These are phyloP conservation scores for Aureobasidium mangrovei DNA, from an alignment of 2,329 filamentous ascomycete genomes.

Conservation along the genomic window DNA sequence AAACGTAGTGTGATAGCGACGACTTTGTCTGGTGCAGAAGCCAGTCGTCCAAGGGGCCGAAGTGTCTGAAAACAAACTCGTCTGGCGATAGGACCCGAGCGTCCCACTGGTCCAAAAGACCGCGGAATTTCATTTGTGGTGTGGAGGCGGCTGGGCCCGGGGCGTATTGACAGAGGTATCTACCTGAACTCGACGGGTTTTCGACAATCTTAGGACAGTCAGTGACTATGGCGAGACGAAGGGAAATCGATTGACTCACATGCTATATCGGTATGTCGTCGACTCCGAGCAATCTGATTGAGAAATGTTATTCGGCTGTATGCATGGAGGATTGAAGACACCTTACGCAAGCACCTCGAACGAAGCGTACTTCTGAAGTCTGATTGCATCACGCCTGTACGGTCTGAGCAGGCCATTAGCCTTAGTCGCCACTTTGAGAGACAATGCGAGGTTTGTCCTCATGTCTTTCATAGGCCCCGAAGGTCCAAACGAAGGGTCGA, in stretches of 20 bases:
- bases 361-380: neutral
- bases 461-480: slow-evolving; percentile 49
- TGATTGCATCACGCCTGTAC: neutral
- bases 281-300: neutral
- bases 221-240: neutral
- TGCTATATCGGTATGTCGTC: neutral
- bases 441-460: too few species aligned
- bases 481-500: slow-evolving; percentile 76
- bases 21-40: too few species aligned
- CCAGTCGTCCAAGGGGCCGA: too few species aligned
- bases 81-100: neutral
- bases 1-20: too few species aligned
- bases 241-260: neutral
- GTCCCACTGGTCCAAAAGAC: neutral
- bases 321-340: neutral
- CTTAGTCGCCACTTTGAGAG: too few species aligned
- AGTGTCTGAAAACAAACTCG: neutral
- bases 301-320: neutral
- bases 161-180: too few species aligned
- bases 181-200: neutral
- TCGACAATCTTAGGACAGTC: neutral
- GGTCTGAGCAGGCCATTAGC: neutral
- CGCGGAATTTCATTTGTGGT: too few species aligned
- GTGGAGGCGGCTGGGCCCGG: too few species aligned
- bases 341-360: neutral